Percentiles rank a stretch among this genome's conserved stretches.
Conservation (phyloP, 345 rosid genomes). For the Linum usitatissimum region DNA sequence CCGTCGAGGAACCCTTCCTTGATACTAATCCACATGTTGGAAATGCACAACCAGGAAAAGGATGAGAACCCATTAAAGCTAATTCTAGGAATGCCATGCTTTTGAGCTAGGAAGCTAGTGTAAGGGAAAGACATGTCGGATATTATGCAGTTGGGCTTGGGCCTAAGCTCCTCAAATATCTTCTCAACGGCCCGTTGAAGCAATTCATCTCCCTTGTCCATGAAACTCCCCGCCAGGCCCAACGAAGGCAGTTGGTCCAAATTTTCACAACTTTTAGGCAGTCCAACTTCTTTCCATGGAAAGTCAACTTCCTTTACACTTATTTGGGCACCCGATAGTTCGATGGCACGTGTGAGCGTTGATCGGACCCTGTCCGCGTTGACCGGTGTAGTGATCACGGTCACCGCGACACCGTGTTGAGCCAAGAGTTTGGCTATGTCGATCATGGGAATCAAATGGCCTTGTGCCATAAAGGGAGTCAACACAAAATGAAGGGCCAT, state of each 20-base stretch:
- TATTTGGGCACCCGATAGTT: constrained; percentile 1
- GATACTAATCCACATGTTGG: not conserved
- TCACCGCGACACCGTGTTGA: not conserved
- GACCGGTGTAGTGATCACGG: not conserved
- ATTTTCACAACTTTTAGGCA: constrained; percentile 12
- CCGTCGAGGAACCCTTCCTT: not conserved
- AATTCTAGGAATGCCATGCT: constrained; percentile 10
- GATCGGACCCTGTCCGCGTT: not conserved
- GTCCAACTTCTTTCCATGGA: constrained; percentile 9
- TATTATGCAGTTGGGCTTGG: constrained; percentile 6
- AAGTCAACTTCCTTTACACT: not conserved
- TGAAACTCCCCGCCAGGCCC: not conserved
- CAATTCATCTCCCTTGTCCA: not conserved
- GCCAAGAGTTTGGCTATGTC: constrained; percentile 22
- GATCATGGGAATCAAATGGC: constrained; percentile 33
- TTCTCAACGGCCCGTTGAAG: constrained; percentile 4
- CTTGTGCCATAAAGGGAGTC: constrained; percentile 29
- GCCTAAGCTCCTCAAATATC: not conserved
- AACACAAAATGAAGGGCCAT: constrained; percentile 18
- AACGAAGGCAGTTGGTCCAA: constrained; percentile 5
- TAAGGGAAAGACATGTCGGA: constrained; percentile 5
- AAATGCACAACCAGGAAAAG: not conserved
- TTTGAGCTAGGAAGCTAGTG: constrained; percentile 1
- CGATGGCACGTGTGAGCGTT: constrained; percentile 1
- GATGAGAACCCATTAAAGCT: constrained; percentile 3